Evolutionary conservation across 1,284 basidiomycete genomes (phyloP).

Genomic region (Malassezia sp.): DNA sequence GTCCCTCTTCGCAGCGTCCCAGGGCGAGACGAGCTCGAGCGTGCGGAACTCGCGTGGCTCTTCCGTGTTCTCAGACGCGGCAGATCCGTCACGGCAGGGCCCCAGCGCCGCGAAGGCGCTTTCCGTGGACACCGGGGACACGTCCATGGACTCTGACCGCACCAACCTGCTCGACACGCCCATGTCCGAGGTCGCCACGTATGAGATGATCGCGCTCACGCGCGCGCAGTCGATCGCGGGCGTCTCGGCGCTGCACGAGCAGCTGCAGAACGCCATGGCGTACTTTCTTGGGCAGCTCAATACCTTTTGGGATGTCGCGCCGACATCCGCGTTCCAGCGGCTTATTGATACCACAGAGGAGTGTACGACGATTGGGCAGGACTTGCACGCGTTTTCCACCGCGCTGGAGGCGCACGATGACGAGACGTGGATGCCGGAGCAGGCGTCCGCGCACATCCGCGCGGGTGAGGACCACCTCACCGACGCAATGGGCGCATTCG

Average conservation of each 20-base stretch:
- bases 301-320: constrained; percentile 72
- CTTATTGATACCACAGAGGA: constrained; percentile 86
- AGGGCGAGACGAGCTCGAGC: constrained; percentile 2
- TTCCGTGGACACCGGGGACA: too few relatives aligned
- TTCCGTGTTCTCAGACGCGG: neutral
- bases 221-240: constrained; percentile 48
- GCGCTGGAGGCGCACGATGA: constrained; percentile 46
- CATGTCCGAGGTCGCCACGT: neutral
- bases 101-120: too few relatives aligned
- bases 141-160: too few relatives aligned
- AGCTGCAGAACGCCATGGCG: constrained; percentile 78
- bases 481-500: too few relatives aligned
- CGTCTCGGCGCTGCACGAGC: constrained; percentile 53
- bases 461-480: too few relatives aligned
- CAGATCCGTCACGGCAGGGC: too few relatives aligned
- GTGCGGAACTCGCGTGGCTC: constrained; percentile 1
- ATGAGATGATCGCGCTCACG: neutral
- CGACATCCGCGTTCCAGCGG: constrained; percentile 74
- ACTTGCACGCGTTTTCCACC: constrained; percentile 53
- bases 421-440: neutral
- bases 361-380: constrained; percentile 52
- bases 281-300: constrained; percentile 95
- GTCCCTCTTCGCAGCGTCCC: constrained; percentile 1
- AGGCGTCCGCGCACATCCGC: too few relatives aligned
- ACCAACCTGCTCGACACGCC: neutral